phyloP scores from a whole-genome alignment of 2,329 filamentous ascomycete genomes.

The Colletotrichum costaricense region DNA sequence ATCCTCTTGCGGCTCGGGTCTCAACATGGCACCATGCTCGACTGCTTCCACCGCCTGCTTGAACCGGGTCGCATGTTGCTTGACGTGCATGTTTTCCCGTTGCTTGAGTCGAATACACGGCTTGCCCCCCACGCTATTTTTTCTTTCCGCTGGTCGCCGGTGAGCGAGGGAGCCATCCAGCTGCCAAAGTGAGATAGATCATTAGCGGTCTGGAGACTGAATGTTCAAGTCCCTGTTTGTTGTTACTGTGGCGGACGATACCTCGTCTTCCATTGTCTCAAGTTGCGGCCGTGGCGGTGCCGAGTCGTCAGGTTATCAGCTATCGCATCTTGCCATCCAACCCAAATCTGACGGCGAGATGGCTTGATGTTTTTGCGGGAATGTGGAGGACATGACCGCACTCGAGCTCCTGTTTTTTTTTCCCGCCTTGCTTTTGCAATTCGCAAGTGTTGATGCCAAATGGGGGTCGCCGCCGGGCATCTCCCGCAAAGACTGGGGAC shows the following conservation, averaged over 20 bases:
- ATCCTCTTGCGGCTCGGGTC: constrained; percentile 27
- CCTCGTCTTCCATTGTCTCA: constrained; percentile 17
- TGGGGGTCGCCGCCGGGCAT: constrained; percentile 1
- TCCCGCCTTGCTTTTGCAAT: background rate
- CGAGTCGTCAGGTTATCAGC: constrained; percentile 27
- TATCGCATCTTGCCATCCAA: constrained; percentile 27
- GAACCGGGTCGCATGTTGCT: constrained; percentile 14
- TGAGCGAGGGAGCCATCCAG: background rate
- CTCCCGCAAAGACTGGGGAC: constrained; percentile 22
- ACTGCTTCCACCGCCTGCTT: constrained; percentile 29
- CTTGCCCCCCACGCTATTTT: constrained; percentile 8
- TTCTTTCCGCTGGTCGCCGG: constrained; percentile 21
- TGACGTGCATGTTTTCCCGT: constrained; percentile 21
- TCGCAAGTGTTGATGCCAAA: background rate
- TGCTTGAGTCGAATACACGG: background rate
- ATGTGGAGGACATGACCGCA: background rate
- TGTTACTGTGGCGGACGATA: background rate
- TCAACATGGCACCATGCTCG: constrained; percentile 30
- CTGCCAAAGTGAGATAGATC: background rate
- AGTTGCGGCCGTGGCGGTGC: constrained; percentile 11
- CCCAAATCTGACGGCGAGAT: constrained; percentile 26
- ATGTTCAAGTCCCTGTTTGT: background rate
- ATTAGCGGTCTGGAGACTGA: constrained; percentile 1
- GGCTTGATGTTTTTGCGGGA: constrained; percentile 24
- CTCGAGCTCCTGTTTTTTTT: background rate